phyloP scores from a whole-genome alignment of 2,329 filamentous ascomycete species.

The Bipolaris victoriae region DNA sequence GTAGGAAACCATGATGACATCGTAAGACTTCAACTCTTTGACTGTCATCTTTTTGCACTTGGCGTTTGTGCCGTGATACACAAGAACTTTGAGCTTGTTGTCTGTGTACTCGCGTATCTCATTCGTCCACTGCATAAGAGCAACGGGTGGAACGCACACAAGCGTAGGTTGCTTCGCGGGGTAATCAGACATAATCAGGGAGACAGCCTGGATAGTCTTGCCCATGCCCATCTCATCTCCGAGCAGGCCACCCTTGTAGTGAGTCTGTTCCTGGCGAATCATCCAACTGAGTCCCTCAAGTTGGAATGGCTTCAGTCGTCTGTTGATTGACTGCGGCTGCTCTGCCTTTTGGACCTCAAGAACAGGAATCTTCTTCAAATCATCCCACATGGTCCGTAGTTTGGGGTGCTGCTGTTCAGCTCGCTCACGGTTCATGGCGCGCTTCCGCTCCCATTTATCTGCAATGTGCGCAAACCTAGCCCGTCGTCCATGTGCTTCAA shows the following conservation, averaged over 20 bases:
- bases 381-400: slow-evolving; percentile 83
- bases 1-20: slow-evolving; percentile 98
- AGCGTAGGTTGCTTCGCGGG: slow-evolving; percentile 82
- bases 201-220: slow-evolving; percentile 98
- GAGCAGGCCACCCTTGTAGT: slow-evolving; percentile 87
- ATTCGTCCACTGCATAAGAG: slow-evolving; percentile 88
- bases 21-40: slow-evolving; percentile 78
- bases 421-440: slow-evolving; percentile 65
- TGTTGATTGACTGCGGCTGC: slow-evolving; percentile 79
- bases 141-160: slow-evolving; percentile 90
- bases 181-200: slow-evolving; percentile 96
- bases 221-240: slow-evolving; percentile 99
- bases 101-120: slow-evolving; percentile 73
- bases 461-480: slow-evolving; percentile 43
- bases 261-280: slow-evolving; percentile 81
- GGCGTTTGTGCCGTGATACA: slow-evolving; percentile 85
- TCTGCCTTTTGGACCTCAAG: slow-evolving; percentile 68
- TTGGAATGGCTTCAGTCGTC: slow-evolving; percentile 90
- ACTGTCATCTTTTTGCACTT: slow-evolving; percentile 79
- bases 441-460: slow-evolving; percentile 51
- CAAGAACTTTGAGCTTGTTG: slow-evolving; percentile 85
- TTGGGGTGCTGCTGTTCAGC: slow-evolving; percentile 79
- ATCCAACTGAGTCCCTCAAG: slow-evolving; percentile 95
- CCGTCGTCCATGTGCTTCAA: slow-evolving; percentile 25
- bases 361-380: slow-evolving; percentile 70